Percentiles rank a stretch among this genome's conserved stretches.
These are phyloP conservation scores for Lanmaoa pseudosensibilis DNA, from an alignment of 768 basidiomycete genomes.

Conservation along the genomic window DNA sequence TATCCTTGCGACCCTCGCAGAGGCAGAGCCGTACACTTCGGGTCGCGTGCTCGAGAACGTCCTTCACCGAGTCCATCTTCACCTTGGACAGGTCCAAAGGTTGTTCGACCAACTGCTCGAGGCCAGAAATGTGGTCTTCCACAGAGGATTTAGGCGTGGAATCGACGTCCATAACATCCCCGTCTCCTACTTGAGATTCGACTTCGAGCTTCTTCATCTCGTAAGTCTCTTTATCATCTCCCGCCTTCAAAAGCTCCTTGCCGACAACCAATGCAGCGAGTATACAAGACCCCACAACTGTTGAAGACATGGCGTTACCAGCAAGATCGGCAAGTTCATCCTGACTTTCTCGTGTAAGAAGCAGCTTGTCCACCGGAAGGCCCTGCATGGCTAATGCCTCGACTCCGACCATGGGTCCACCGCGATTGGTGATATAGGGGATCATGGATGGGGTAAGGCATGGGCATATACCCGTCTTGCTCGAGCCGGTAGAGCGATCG, in stretches of 20 bases:
- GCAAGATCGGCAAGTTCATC: conserved; percentile 93
- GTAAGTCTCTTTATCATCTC: conserved; percentile 65
- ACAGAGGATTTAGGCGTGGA: conserved; percentile 22
- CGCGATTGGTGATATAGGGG: conserved; percentile 92
- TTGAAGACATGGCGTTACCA: conserved; percentile 97
- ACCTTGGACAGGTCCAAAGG: conserved; percentile 69
- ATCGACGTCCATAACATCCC: conserved; percentile 54
- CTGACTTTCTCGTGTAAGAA: conserved; percentile 89
- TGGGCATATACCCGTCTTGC: conserved; percentile 80
- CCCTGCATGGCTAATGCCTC: conserved; percentile 95
- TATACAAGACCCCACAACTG: conserved; percentile 90
- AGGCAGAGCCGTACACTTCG: conserved; percentile 77
- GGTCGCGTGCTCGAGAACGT: conserved; percentile 63
- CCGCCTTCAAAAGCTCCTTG: conserved; percentile 62
- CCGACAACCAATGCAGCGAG: conserved; percentile 75
- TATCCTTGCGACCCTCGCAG: conserved; percentile 87
- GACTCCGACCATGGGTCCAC: conserved; percentile 91
- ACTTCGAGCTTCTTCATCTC: conserved; percentile 56
- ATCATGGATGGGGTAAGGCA: conserved; percentile 98
- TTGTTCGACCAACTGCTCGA: conserved; percentile 60
- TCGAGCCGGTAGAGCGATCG: conserved; percentile 83
- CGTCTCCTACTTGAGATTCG: conserved; percentile 28
- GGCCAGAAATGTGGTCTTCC: conserved; percentile 65
- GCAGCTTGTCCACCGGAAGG: conserved; percentile 86
- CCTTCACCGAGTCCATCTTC: conserved; percentile 44